Conservation (phyloP, 805 yeast genomes). For the Saturnispora sanitii region DNA sequence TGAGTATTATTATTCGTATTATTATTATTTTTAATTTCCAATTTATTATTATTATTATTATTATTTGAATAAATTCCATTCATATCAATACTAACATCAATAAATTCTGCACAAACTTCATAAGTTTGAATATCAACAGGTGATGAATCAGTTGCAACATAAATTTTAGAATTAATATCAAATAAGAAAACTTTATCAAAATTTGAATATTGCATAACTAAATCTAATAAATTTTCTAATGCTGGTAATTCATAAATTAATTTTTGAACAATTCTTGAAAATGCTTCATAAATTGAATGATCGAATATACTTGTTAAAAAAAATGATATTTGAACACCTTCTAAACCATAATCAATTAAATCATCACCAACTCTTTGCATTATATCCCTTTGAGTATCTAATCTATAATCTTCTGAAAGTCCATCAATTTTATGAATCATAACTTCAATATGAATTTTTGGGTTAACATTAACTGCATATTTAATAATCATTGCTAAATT, state of each 20-base stretch:
- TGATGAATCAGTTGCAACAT: conserved; percentile 90
- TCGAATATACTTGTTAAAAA: conserved; percentile 91
- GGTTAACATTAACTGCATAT: conserved; percentile 77
- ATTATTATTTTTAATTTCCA: background rate
- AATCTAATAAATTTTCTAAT: conserved; percentile 80
- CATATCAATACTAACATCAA: conserved; percentile 85
- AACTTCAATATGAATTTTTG: conserved; percentile 80
- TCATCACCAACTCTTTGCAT: conserved; percentile 95
- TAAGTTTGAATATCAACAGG: conserved; percentile 94
- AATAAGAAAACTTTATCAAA: conserved; percentile 90
- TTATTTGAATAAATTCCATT: conserved; percentile 53
- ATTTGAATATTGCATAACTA: conserved; percentile 77
- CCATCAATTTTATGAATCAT: conserved; percentile 95
- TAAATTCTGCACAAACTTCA: conserved; percentile 95
- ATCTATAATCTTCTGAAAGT: conserved; percentile 80
- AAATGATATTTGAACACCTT: conserved; percentile 84
- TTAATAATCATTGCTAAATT: conserved; percentile 82
- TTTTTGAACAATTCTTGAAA: conserved; percentile 86
- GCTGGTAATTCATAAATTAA: conserved; percentile 81
- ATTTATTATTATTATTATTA: background rate
- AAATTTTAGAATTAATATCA: conserved; percentile 85
- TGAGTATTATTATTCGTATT: conserved; percentile 3
- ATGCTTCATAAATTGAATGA: conserved; percentile 92
- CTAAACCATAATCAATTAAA: conserved; percentile 76
- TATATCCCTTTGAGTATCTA: conserved; percentile 93